Percentiles rank a stretch among this genome's conserved stretches.
Evolutionary conservation across 1,139 yeast genomes (phyloP).

Genomic region (Schwanniomyces etchellsii): DNA sequence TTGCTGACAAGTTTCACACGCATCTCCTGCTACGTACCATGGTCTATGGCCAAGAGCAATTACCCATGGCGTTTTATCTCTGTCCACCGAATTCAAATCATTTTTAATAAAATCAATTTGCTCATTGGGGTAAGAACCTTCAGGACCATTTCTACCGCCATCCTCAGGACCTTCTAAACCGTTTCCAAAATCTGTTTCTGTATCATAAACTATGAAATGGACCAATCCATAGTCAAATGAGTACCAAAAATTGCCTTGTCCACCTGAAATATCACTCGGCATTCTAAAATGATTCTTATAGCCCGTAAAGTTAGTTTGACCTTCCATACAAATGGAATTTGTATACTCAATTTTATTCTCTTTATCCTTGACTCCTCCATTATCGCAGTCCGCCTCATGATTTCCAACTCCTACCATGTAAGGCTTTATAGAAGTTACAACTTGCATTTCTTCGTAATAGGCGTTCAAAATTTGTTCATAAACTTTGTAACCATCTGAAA

Average conservation of each 20-base stretch:
- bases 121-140: conserved; percentile 5
- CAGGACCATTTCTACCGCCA: conserved; percentile 5
- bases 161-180: conserved; percentile 7
- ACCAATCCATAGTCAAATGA: conserved; percentile 8
- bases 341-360: conserved; percentile 3
- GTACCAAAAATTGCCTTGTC: conserved; percentile 7
- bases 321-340: conserved; percentile 7
- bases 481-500: conserved; percentile 6
- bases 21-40: conserved; percentile 7
- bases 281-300: conserved; percentile 7
- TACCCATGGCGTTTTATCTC: conserved; percentile 8
- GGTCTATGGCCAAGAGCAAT: conserved; percentile 8
- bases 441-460: conserved; percentile 5
- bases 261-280: conserved; percentile 6
- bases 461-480: conserved; percentile 7
- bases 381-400: conserved; percentile 8
- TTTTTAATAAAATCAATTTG: conserved; percentile 6
- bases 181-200: conserved; percentile 8
- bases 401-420: conserved; percentile 8
- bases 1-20: conserved; percentile 4
- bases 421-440: conserved; percentile 6
- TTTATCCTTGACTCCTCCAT: conserved; percentile 5
- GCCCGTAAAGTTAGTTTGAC: conserved; percentile 8
- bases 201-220: conserved; percentile 6
- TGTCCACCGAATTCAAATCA: conserved; percentile 6